Evolutionary conservation across 2,329 filamentous ascomycete genomes (phyloP).

Genomic region (Trichoderma harzianum): DNA sequence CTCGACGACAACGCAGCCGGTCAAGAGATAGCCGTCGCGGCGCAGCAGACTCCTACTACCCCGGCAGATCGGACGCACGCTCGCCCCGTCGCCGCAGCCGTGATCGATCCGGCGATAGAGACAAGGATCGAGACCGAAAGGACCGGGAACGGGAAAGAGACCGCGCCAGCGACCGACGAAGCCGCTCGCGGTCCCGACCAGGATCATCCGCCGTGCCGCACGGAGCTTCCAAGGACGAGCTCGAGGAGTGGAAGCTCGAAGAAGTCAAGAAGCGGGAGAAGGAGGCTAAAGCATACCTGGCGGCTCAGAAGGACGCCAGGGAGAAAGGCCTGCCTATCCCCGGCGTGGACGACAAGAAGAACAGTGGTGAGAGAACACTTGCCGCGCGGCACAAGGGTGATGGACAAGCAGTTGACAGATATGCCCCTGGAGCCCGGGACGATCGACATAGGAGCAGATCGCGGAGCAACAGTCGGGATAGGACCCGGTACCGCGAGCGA

Average conservation of each 20-base stretch:
- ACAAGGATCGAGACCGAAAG: constrained; percentile 27
- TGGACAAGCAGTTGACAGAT: constrained; percentile 41
- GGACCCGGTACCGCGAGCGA: constrained; percentile 37
- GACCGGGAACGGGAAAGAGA: constrained; percentile 25
- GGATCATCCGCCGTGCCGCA: constrained; percentile 36
- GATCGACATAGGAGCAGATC: constrained; percentile 38
- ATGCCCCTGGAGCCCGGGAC: constrained; percentile 44
- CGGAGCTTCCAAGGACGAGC: constrained; percentile 43
- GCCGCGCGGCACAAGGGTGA: constrained; percentile 31
- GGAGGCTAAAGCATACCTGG: constrained; percentile 62
- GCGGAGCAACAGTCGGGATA: constrained; percentile 34
- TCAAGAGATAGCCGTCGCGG: constrained; percentile 25
- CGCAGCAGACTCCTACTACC: constrained; percentile 24
- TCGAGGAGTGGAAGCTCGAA: constrained; percentile 57
- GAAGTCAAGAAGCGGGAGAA: constrained; percentile 61
- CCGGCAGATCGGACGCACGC: constrained; percentile 21
- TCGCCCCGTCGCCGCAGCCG: constrained; percentile 28
- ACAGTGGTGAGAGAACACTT: constrained; percentile 44
- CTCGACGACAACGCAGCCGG: constrained; percentile 22
- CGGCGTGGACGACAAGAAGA: constrained; percentile 53
- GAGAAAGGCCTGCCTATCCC: constrained; percentile 57
- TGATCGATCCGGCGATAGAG: constrained; percentile 27
- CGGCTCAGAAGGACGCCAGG: constrained; percentile 58
- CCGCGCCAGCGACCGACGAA: constrained; percentile 37
- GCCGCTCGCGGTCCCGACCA: constrained; percentile 44